These are phyloP conservation scores for Zarea fungicola DNA, from an alignment of 2,329 filamentous ascomycete genomes.

Conservation along the genomic window DNA sequence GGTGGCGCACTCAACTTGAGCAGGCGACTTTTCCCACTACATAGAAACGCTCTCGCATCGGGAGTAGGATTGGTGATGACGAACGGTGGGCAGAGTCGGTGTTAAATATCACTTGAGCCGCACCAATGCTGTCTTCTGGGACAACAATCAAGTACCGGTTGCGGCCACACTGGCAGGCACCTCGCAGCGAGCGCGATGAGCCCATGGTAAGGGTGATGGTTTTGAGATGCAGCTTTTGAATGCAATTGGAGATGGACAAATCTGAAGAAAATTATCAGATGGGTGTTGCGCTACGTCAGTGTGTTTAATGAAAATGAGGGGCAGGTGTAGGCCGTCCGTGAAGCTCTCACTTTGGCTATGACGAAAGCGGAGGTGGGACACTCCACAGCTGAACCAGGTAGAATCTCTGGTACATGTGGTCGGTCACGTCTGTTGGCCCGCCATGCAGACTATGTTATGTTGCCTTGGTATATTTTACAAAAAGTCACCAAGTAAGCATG, in stretches of 20 bases:
- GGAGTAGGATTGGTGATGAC: slow-evolving; percentile 29
- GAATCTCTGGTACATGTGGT: no score
- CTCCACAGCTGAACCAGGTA: not conserved
- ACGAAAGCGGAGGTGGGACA: slow-evolving; percentile 6
- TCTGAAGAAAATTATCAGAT: slow-evolving; percentile 1
- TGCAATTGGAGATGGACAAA: not conserved
- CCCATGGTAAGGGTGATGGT: slow-evolving; percentile 32
- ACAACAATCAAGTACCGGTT: slow-evolving; percentile 75
- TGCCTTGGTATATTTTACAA: no score
- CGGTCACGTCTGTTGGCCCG: no score
- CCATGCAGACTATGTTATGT: no score
- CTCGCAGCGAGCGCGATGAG: slow-evolving; percentile 54
- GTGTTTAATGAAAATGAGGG: slow-evolving; percentile 9
- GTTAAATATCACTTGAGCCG: slow-evolving; percentile 70
- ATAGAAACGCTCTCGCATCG: no score
- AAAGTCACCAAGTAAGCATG: no score
- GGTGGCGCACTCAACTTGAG: not conserved
- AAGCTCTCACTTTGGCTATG: slow-evolving; percentile 1
- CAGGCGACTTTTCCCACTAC: no score
- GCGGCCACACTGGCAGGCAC: slow-evolving; percentile 79
- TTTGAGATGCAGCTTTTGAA: not conserved
- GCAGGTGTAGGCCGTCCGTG: not conserved
- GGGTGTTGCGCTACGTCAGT: not conserved
- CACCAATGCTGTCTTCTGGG: slow-evolving; percentile 47
- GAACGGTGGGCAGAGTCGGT: slow-evolving; percentile 65